Evolutionary conservation across 495 filamentous ascomycete species (phyloP), one percentile per base, ranked within the genome.

Genomic region (Astrothelium macrocarpum): DNA sequence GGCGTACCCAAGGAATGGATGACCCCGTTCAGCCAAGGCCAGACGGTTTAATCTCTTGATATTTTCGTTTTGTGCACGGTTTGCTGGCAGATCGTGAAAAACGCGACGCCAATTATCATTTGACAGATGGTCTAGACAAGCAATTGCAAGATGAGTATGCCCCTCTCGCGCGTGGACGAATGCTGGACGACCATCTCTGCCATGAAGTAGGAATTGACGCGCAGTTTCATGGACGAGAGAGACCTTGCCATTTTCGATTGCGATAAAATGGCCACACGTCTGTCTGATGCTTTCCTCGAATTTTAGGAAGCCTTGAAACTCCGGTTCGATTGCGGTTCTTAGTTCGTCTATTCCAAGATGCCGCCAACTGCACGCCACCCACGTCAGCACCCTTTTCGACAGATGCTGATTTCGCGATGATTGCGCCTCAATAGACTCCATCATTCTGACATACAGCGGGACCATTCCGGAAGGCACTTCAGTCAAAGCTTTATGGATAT

Each of bases 221-320:
- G 61, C 61, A 12, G 61, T 63, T 32, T 28, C 61, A 58, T 63
- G 61, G 43, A 63, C 25, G 25, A 63, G 7, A 23, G 61, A 53
- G 4, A 63, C 28, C 20, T 25, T 53, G 25, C 39, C 26, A 28
- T 56, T 39, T 32, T 56, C 26, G 18, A 63, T 63, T 2, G 18
- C 12, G 26, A 63, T 28, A 59, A 63, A 63, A 39, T 63, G 23
- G 61, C 46, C 43, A 36, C 61, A 63, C 16, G 49, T 56, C 26
- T 63, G 61, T 18, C 28, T 63, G 46, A 63, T 39, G 23, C 36
- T 63, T 7, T 63, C 61, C 36, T 63, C 61, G 18, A 63, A 63
- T 42, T 32, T 63, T 12, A 56, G 10, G 25, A 63, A 63, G 25
- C 25, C 43, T 32, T 28, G 23, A 28, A 63, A 63, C 32, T 63